These are phyloP conservation scores for Leccinum uliginosum DNA, from an alignment of 768 basidiomycete species.

Conservation along the genomic window DNA sequence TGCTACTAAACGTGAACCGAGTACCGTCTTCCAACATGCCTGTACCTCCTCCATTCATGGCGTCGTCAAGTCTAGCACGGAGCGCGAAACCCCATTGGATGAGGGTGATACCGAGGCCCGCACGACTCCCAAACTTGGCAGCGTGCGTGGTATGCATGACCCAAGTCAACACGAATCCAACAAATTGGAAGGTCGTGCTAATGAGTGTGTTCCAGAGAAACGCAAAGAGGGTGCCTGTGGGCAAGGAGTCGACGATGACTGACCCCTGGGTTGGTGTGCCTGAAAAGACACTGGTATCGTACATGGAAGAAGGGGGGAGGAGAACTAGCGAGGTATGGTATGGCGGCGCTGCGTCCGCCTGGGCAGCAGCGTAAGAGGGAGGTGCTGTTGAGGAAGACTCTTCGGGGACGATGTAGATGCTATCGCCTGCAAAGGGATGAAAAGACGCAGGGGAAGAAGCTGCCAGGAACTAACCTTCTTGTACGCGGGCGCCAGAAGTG, in stretches of 20 bases:
- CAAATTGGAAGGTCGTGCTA: slow-evolving; percentile 95
- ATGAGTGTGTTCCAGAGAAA: slow-evolving; percentile 93
- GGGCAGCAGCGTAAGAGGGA: slow-evolving; percentile 88
- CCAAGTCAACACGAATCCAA: slow-evolving; percentile 90
- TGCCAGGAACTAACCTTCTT: slow-evolving; percentile 41
- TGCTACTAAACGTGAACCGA: slow-evolving; percentile 40
- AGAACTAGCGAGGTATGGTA: slow-evolving; percentile 99
- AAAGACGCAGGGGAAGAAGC: neutral
- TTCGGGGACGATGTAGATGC: slow-evolving; percentile 76
- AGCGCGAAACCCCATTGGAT: slow-evolving; percentile 93
- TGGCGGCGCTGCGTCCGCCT: slow-evolving; percentile 93
- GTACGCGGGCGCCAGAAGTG: slow-evolving; percentile 50
- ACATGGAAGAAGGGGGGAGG: slow-evolving; percentile 47
- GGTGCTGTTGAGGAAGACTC: slow-evolving; percentile 79
- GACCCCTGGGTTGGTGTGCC: slow-evolving; percentile 46
- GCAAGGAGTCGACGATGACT: slow-evolving; percentile 86
- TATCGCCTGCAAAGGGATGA: slow-evolving; percentile 48
- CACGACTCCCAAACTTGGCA: slow-evolving; percentile 87
- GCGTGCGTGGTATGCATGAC: slow-evolving; percentile 92
- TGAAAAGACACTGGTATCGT: slow-evolving; percentile 43
- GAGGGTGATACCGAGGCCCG: slow-evolving; percentile 92
- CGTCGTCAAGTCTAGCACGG: slow-evolving; percentile 48
- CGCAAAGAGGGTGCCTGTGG: slow-evolving; percentile 75
- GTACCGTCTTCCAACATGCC: slow-evolving; percentile 27
- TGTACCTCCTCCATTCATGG: slow-evolving; percentile 28